Evolutionary conservation across 306 rosid species (phyloP).

Genomic region (Rubus idaeus): DNA sequence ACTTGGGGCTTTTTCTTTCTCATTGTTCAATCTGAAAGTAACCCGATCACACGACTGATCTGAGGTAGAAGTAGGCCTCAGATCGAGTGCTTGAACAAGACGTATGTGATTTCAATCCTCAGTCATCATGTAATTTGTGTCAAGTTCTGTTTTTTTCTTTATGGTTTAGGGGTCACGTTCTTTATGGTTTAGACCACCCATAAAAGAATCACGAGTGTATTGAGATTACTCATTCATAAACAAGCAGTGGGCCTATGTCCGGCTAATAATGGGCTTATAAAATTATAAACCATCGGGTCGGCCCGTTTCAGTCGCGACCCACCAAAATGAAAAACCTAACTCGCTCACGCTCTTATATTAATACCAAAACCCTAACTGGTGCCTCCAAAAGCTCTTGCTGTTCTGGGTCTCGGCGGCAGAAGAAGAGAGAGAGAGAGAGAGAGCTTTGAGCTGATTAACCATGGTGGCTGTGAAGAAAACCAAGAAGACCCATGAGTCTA

Average conservation of each 20-base stretch:
- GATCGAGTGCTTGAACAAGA: too few relatives aligned
- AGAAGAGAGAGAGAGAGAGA: not conserved
- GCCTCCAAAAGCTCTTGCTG: not conserved
- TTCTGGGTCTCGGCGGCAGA: not conserved
- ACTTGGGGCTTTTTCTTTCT: too few relatives aligned
- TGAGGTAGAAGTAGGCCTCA: too few relatives aligned
- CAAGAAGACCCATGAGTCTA: constrained; percentile 51
- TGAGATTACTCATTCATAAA: too few relatives aligned
- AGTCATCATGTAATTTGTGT: too few relatives aligned
- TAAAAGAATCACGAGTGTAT: too few relatives aligned
- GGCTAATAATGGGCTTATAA: not conserved
- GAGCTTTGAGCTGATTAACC: not conserved
- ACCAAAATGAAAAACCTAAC: not conserved
- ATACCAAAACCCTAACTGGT: not conserved
- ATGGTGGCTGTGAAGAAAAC: constrained; percentile 25
- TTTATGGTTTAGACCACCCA: too few relatives aligned
- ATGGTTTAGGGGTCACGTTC: too few relatives aligned
- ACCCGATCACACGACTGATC: too few relatives aligned
- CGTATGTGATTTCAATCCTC: too few relatives aligned
- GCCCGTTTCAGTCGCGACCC: not conserved
- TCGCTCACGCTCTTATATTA: not conserved
- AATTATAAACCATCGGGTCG: not conserved
- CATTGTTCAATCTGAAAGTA: too few relatives aligned
- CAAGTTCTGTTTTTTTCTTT: too few relatives aligned
- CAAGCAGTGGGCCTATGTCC: not conserved